Base-by-base conservation (phyloP, 768 basidiomycete genomes). In the Trametes punicea region DNA sequence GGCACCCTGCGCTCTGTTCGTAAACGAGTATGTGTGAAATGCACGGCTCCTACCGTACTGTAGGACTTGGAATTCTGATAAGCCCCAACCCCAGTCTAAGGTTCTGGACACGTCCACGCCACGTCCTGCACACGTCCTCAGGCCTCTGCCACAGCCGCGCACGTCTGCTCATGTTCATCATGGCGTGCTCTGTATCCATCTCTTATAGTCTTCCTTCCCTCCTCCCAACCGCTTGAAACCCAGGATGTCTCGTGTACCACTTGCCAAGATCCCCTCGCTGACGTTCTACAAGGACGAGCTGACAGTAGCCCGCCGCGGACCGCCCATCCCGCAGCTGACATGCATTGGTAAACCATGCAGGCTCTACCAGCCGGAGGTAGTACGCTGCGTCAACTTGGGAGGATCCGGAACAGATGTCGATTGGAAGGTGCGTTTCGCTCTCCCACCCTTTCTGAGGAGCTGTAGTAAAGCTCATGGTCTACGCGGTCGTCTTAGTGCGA, bases 371-470 rank as follows among this genome's bases (percentile, higher is more conserved):
- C 94, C 94, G 1, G 88, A 93, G 51, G 91, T 84, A 21, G 86
- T 98, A 30, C 84, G 90, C 62, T 98, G 95, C 71, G 75, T 74
- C 52, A 95, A 87, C 61, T 75, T 88, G 16, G 91, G 94, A 34
- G 89, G 89, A 3, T 71, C 74, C 56, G 93, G 89, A 4, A 75
- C 81, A 1, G 89, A 90, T 9, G 84, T 95, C 2, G 93, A 96
- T 65, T 98, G 95, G 95, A 91, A 90, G 81, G 90, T 86, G 64
- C 63, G 79, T 72, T 0, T 26, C 13, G n/a, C 1, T 25, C 2
- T 10, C n/a, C n/a, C n/a, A n/a, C n/a, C n/a, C n/a, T n/a, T n/a
- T n/a, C n/a, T n/a, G n/a, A n/a, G n/a, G n/a, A n/a, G n/a, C n/a
- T n/a, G n/a, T n/a, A n/a, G 41, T 11, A n/a, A 7, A 6, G 20